A percentile compares a stretch with the other conserved stretches of the same genome.
phyloP scores from a whole-genome alignment of 2,329 filamentous ascomycete species.

The Alternaria brassicae region DNA sequence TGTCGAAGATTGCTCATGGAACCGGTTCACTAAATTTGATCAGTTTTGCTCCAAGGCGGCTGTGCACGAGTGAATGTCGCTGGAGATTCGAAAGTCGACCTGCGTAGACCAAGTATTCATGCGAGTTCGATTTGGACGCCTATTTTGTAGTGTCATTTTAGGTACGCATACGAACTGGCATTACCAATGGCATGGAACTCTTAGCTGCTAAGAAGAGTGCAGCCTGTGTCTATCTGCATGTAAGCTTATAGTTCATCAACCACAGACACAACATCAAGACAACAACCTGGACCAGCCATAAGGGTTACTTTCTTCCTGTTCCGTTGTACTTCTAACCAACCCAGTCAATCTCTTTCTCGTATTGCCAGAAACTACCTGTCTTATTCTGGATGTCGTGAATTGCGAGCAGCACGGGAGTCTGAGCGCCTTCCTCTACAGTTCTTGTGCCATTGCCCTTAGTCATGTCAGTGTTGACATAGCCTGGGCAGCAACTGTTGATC shows the following conservation, averaged over 20 bases:
- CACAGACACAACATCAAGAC: neutral
- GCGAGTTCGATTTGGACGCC: neutral
- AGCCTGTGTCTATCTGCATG: neutral
- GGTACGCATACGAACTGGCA: neutral
- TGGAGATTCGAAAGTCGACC: neutral
- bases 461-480: slow-evolving; percentile 59
- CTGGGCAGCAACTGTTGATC: slow-evolving; percentile 55
- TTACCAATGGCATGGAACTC: neutral
- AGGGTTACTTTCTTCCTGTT: neutral
- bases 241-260: neutral
- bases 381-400: slow-evolving; percentile 49
- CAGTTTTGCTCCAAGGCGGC: neutral
- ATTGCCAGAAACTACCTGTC: slow-evolving; percentile 52
- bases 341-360: slow-evolving; percentile 49
- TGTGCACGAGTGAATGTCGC: neutral
- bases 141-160: neutral
- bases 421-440: slow-evolving; percentile 55
- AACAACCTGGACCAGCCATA: rapidly evolving
- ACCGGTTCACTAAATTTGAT: too few relatives aligned
- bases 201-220: rapidly evolving
- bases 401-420: slow-evolving; percentile 55
- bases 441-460: slow-evolving; percentile 49
- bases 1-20: neutral
- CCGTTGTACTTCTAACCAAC: slow-evolving; percentile 42
- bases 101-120: neutral